Conservation (phyloP, 2,329 filamentous ascomycete genomes). For the Colletotrichum noveboracense region DNA sequence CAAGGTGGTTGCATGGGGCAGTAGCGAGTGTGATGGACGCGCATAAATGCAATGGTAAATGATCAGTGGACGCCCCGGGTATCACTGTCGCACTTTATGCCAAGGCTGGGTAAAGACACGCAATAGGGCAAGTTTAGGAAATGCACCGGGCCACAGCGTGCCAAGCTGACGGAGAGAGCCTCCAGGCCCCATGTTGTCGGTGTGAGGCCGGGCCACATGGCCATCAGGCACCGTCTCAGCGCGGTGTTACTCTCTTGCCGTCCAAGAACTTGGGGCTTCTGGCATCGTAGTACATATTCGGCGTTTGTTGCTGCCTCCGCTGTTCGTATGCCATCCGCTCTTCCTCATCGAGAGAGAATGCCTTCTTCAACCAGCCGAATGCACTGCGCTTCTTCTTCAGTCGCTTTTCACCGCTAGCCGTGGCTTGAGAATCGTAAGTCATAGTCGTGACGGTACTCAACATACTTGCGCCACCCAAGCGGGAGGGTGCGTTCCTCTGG, state of each 20-base stretch:
- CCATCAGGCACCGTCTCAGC: neutral
- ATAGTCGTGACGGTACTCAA: constrained; percentile 59
- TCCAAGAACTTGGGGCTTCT: constrained; percentile 61
- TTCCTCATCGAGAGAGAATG: constrained; percentile 68
- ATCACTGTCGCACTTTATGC: constrained; percentile 6
- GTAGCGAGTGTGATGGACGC: neutral
- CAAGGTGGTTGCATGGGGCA: neutral
- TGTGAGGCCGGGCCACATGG: neutral
- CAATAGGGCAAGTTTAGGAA: neutral
- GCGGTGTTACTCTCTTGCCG: constrained; percentile 49
- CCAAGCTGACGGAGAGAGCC: neutral
- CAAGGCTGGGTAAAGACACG: neutral
- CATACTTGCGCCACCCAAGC: constrained; percentile 60
- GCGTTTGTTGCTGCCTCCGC: constrained; percentile 49
- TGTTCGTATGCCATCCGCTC: constrained; percentile 66
- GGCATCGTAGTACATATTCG: constrained; percentile 54
- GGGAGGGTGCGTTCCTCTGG: constrained; percentile 55
- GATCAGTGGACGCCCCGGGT: neutral
- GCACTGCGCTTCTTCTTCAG: constrained; percentile 72
- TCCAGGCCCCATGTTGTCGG: neutral
- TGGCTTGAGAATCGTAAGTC: constrained; percentile 42
- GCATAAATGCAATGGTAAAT: neutral
- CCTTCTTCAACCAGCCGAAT: constrained; percentile 73
- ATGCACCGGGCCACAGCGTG: neutral
- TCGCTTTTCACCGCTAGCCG: constrained; percentile 38